Conservation (phyloP, 257 asterid genomes). For the Capsicum pubescens region DNA sequence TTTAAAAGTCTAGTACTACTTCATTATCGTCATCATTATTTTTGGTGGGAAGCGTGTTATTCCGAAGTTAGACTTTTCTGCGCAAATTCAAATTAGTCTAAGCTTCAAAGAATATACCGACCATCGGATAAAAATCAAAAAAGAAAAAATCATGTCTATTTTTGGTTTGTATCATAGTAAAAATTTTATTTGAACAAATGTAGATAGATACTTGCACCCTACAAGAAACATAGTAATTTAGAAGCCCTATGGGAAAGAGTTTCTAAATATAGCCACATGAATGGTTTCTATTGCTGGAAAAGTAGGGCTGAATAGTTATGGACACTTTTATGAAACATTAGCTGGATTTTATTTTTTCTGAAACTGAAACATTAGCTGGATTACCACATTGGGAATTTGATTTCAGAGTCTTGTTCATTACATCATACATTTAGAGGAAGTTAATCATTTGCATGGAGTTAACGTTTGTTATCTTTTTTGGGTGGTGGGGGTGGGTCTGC, state of each 20-base stretch:
- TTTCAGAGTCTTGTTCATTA: neutral
- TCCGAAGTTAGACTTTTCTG: neutral
- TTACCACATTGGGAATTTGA: slow-evolving; percentile 1
- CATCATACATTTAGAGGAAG: neutral
- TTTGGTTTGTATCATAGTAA: neutral
- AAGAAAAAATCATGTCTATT: neutral
- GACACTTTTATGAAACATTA: neutral
- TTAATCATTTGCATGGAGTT: neutral
- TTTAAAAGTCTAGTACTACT: neutral
- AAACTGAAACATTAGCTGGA: slow-evolving; percentile 1
- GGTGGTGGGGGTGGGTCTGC: neutral
- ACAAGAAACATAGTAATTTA: neutral
- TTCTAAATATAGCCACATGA: neutral
- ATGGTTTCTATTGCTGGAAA: neutral
- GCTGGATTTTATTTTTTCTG: neutral
- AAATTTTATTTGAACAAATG: neutral
- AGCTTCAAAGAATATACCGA: neutral
- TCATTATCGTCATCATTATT: neutral
- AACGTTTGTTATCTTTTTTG: neutral
- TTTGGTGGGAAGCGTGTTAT: too few species aligned
- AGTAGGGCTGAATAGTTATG: neutral
- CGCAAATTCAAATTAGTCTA: neutral
- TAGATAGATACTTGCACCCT: neutral
- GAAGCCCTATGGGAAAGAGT: neutral
- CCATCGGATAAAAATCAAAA: neutral